Conservation (phyloP, 352 stramenopile species). For the Aphanomyces invadans region DNA sequence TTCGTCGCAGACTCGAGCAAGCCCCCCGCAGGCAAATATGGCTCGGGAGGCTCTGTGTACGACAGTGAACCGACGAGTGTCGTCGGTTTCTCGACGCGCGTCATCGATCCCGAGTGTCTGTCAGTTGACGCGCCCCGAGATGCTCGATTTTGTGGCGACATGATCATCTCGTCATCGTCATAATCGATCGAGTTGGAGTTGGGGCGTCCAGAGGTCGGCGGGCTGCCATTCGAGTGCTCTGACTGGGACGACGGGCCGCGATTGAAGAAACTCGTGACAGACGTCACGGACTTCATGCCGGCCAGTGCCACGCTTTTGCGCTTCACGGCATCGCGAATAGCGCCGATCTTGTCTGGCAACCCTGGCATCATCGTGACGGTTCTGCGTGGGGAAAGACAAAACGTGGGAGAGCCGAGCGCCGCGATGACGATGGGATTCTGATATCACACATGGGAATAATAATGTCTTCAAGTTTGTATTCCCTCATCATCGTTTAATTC, state of each 20-base stretch:
- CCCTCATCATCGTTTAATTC: too few relatives aligned
- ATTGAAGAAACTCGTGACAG: conserved; percentile 14
- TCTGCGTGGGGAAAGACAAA: conserved; percentile 10
- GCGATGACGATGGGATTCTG: not conserved
- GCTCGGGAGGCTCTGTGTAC: conserved; percentile 56
- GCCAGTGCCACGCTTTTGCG: conserved; percentile 51
- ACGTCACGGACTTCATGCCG: conserved; percentile 19
- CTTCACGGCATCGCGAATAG: conserved; percentile 52
- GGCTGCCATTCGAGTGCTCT: conserved; percentile 27
- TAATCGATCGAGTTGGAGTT: conserved; percentile 28
- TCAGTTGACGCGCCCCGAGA: conserved; percentile 29
- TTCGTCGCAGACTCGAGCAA: conserved; percentile 52
- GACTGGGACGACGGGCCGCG: conserved; percentile 9
- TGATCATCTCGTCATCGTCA: conserved; percentile 35
- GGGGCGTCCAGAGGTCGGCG: not conserved
- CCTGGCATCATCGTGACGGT: conserved; percentile 14
- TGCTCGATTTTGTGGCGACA: conserved; percentile 38
- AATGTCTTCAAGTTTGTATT: too few relatives aligned
- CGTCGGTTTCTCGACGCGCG: conserved; percentile 13
- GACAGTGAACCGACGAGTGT: conserved; percentile 25
- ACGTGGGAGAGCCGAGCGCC: not conserved
- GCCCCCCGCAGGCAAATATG: conserved; percentile 43
- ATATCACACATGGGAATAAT: too few relatives aligned
- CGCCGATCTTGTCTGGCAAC: conserved; percentile 31
- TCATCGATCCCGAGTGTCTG: conserved; percentile 8